These are phyloP conservation scores for Priceomyces castillae DNA, from an alignment of 805 yeast species.

Conservation along the genomic window DNA sequence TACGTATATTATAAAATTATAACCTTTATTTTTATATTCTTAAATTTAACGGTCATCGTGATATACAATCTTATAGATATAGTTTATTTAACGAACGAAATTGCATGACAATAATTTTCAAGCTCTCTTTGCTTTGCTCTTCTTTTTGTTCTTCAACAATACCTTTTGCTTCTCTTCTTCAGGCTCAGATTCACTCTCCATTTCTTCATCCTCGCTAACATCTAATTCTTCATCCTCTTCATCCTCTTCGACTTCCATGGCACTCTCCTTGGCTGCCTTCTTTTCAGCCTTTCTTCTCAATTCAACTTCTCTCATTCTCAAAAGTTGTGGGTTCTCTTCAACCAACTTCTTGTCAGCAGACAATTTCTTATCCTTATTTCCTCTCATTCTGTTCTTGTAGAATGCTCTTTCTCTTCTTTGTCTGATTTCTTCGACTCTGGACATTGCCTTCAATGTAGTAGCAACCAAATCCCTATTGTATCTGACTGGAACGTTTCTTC, in stretches of 20 bases:
- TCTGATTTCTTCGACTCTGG: conserved; percentile 93
- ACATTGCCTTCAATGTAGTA: conserved; percentile 92
- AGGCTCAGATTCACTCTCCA: conserved; percentile 39
- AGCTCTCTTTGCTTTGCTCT: conserved; percentile 15
- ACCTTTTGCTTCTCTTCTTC: conserved; percentile 55
- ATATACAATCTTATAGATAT: no score
- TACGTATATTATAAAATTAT: background rate
- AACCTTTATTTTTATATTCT: background rate
- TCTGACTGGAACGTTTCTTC: conserved; percentile 97
- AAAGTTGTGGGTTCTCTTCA: conserved; percentile 81
- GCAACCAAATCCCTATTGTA: conserved; percentile 95
- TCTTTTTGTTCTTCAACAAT: conserved; percentile 61
- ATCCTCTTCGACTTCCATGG: conserved; percentile 41
- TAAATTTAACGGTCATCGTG: background rate
- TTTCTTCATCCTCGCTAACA: conserved; percentile 44
- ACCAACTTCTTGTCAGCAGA: conserved; percentile 86
- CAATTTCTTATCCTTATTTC: conserved; percentile 84
- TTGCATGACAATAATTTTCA: background rate
- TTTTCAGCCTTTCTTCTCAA: conserved; percentile 72
- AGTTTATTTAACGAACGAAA: background rate
- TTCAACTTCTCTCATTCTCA: conserved; percentile 93
- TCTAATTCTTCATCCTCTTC: conserved; percentile 42
- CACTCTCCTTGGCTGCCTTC: conserved; percentile 57
- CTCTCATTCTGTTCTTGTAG: conserved; percentile 99
- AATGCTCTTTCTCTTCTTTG: conserved; percentile 95